These are phyloP conservation scores for Fomitopsis pinicola DNA, from an alignment of 1,284 basidiomycete genomes.

Conservation along the genomic window DNA sequence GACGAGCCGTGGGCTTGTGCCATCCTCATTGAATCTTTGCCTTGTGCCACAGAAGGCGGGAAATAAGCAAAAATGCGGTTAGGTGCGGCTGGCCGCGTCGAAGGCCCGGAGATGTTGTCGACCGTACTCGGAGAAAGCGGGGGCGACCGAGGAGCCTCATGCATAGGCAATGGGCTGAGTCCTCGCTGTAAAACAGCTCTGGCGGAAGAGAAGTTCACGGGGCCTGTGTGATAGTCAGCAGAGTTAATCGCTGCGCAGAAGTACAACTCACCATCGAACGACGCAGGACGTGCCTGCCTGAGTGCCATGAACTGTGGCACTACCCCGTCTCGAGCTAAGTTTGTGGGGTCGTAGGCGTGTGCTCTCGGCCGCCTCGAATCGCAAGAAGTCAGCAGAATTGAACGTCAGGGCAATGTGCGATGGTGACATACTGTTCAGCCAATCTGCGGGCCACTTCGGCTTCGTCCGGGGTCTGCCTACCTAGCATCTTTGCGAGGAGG, in stretches of 20 bases:
- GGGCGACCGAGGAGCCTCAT: not conserved
- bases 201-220: not conserved
- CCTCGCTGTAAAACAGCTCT: not conserved
- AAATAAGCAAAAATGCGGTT: not conserved
- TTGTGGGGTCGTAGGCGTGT: not conserved
- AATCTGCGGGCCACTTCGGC: conserved; percentile 37
- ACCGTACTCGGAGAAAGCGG: not conserved
- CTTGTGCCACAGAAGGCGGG: not conserved
- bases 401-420: not conserved
- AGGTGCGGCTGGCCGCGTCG: not conserved
- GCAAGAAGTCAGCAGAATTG: not conserved
- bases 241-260: too few species aligned
- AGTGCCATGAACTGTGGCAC: too few species aligned
- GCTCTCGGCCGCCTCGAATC: not conserved
- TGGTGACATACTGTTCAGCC: conserved; percentile 40
- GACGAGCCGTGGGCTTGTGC: too few species aligned
- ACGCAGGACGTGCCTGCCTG: too few species aligned
- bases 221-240: not conserved
- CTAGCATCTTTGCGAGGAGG: conserved; percentile 30
- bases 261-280: too few species aligned
- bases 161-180: not conserved
- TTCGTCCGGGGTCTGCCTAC: conserved; percentile 35
- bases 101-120: not conserved
- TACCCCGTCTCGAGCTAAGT: too few species aligned
- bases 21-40: not conserved